A percentile compares a stretch with the other conserved stretches of the same genome.
Evolutionary conservation across 2,329 filamentous ascomycete species (phyloP).

Genomic region (Microdochium paspali): DNA sequence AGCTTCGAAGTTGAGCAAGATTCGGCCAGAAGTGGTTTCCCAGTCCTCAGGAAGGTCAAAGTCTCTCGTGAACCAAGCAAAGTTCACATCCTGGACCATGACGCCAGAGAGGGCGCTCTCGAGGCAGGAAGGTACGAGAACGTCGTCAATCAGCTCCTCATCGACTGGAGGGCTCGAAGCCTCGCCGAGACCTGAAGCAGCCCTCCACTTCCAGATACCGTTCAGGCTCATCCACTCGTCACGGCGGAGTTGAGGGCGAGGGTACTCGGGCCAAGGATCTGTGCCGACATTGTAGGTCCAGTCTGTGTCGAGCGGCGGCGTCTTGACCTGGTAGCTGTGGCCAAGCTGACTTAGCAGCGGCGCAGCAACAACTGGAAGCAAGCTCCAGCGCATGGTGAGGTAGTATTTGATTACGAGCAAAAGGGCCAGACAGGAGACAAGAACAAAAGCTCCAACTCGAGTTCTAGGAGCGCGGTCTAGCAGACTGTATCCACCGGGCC

Average conservation of each 20-base stretch:
- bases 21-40: slow-evolving; percentile 22
- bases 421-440: background rate
- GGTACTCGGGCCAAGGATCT: slow-evolving; percentile 47
- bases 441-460: background rate
- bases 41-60: slow-evolving; percentile 40
- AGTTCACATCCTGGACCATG: slow-evolving; percentile 27
- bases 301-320: slow-evolving; percentile 34
- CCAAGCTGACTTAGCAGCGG: background rate
- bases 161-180: slow-evolving; percentile 9
- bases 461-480: background rate
- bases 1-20: slow-evolving; percentile 48
- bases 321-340: slow-evolving; percentile 21
- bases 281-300: slow-evolving; percentile 44
- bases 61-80: slow-evolving; percentile 40
- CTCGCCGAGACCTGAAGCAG: slow-evolving; percentile 13
- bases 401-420: background rate
- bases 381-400: background rate
- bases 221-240: slow-evolving; percentile 46
- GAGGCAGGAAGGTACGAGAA: slow-evolving; percentile 32
- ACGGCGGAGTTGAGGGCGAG: slow-evolving; percentile 45
- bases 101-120: slow-evolving; percentile 39
- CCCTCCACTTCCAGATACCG: slow-evolving; percentile 46
- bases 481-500: background rate
- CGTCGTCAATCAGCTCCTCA: slow-evolving; percentile 24
- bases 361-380: background rate